Percentiles rank a stretch among this genome's conserved stretches.
Conservation (phyloP, 495 filamentous ascomycete species). For the Aspergillus heteromorphus region DNA sequence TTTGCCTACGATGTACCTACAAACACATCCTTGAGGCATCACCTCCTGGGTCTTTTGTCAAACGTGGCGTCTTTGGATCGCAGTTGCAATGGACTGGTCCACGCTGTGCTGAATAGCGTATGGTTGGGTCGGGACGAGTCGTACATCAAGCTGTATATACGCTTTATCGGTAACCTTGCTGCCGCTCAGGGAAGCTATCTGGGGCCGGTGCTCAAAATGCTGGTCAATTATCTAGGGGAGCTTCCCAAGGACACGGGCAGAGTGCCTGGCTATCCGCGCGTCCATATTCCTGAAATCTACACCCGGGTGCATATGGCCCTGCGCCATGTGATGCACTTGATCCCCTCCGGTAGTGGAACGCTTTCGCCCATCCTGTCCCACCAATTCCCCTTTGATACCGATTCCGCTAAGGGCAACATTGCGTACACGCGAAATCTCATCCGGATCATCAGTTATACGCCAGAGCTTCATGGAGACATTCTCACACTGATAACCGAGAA, state of each 20-base stretch:
- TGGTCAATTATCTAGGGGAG: constrained; percentile 67
- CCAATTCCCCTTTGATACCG: constrained; percentile 71
- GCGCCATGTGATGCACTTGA: constrained; percentile 67
- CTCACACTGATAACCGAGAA: constrained; percentile 75
- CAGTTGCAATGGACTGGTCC: constrained; percentile 68
- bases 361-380: constrained; percentile 57
- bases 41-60: constrained; percentile 72
- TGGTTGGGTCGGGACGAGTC: constrained; percentile 83
- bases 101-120: constrained; percentile 62
- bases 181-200: constrained; percentile 71
- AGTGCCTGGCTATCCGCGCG: constrained; percentile 53
- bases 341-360: constrained; percentile 69
- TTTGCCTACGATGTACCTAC: constrained; percentile 34
- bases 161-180: constrained; percentile 73
- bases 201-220: constrained; percentile 62
- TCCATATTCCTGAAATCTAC: constrained; percentile 56
- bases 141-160: constrained; percentile 73
- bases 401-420: constrained; percentile 64
- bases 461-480: constrained; percentile 77
- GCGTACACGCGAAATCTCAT: constrained; percentile 77
- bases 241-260: constrained; percentile 46
- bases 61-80: constrained; percentile 65
- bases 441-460: constrained; percentile 64
- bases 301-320: constrained; percentile 68
- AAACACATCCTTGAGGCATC: constrained; percentile 57